A percentile compares a stretch with the other conserved stretches of the same genome.
These are phyloP conservation scores for Aspergillus amoenus DNA, from an alignment of 2,329 filamentous ascomycete genomes.

Conservation along the genomic window DNA sequence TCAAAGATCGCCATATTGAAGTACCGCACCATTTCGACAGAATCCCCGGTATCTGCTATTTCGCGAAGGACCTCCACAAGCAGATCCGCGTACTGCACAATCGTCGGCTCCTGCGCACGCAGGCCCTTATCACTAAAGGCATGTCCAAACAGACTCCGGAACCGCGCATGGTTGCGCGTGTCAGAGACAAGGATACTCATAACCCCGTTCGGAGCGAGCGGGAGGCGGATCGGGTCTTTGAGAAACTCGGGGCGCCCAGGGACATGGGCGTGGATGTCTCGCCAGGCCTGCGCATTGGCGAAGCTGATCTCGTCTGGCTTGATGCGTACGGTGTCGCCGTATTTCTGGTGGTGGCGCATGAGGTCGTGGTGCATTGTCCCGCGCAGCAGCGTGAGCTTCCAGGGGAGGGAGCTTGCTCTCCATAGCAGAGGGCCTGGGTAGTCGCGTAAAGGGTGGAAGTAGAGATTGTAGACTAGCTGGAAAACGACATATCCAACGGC, in stretches of 20 bases:
- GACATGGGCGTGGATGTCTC: slow-evolving; percentile 25
- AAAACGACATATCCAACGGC: background rate
- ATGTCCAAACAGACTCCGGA: background rate
- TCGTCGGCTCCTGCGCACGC: background rate
- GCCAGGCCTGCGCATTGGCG: slow-evolving; percentile 30
- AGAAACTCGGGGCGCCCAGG: background rate
- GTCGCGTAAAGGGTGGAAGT: background rate
- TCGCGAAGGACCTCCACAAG: background rate
- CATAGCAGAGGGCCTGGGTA: background rate
- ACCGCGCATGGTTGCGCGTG: background rate
- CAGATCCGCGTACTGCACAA: background rate
- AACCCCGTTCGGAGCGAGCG: background rate
- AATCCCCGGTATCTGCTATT: background rate
- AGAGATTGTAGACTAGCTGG: background rate
- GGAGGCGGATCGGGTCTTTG: background rate
- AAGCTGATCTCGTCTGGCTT: slow-evolving; percentile 37
- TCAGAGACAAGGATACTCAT: background rate
- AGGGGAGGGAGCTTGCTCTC: background rate
- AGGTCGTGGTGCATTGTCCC: background rate
- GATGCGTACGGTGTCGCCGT: slow-evolving; percentile 34
- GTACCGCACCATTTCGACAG: background rate
- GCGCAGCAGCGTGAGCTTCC: background rate
- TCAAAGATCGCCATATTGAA: slow-evolving; percentile 2
- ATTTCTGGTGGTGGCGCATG: slow-evolving; percentile 21
- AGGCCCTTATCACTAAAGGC: background rate